Evolutionary conservation across 441 rosid species (phyloP).

Genomic region (Euphorbia corollata): DNA sequence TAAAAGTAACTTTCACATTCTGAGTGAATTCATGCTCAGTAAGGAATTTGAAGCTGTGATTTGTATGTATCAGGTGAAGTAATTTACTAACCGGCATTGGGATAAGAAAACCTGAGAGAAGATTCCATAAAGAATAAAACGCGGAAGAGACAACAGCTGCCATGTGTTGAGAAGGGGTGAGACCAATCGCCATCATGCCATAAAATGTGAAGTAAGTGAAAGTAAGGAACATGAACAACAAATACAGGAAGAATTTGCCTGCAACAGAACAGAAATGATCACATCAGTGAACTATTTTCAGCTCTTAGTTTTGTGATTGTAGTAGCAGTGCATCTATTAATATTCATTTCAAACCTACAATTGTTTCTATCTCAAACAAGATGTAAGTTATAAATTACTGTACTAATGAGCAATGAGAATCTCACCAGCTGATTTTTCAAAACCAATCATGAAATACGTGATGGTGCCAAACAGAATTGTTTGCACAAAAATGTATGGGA

Average conservation of each 20-base stretch:
- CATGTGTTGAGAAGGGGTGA: conserved; percentile 67
- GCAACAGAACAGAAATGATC: conserved; percentile 22
- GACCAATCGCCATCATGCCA: conserved; percentile 94
- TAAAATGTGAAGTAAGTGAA: conserved; percentile 87
- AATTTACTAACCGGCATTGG: conserved; percentile 62
- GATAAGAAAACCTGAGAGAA: conserved; percentile 81
- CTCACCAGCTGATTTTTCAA: conserved; percentile 70
- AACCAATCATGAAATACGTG: conserved; percentile 75
- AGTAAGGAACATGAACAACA: conserved; percentile 84
- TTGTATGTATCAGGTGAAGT: neutral
- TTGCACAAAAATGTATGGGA: conserved; percentile 68
- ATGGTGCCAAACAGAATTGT: conserved; percentile 64
- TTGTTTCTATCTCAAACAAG: neutral
- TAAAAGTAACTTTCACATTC: neutral
- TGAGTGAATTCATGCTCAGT: neutral
- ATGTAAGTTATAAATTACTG: neutral
- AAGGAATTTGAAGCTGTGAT: neutral
- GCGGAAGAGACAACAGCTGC: conserved; percentile 87
- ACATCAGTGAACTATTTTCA: neutral
- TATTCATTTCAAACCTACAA: neutral
- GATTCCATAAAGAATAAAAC: conserved; percentile 93
- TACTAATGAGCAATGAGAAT: conserved; percentile 6
- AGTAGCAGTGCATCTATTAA: neutral
- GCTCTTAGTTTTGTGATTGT: too few relatives aligned
- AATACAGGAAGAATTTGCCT: conserved; percentile 65